Evolutionary conservation across 305 asterid species (phyloP), one percentile per base, ranked within the genome.

Genomic region (Fraxinus platypoda): DNA sequence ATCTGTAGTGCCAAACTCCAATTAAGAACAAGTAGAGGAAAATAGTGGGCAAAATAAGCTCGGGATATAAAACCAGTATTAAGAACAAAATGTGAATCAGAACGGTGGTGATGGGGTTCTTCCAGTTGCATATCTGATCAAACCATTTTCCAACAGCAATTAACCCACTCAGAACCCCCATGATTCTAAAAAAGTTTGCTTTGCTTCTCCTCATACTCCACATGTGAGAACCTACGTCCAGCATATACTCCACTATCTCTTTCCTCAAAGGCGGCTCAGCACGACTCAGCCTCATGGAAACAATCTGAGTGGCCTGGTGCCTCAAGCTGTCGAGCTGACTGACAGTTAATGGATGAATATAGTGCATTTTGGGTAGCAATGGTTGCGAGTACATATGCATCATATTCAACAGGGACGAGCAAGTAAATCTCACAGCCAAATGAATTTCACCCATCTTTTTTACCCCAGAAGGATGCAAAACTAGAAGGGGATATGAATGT

Each of bases 151-250:
- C 85, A 1, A 82, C 78, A 0, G 93, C 88, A 21, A 90, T 81
- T 34, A 91, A 0, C 11, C 92, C 92, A 35, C 91, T 75, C 1
- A 90, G 26, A 2, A 90, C 79, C 1, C 91, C 81, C 95, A 88
- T 91, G 19, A 94, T 85, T 74, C 98, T 71, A 80, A 88, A 91
- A 86, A 93, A 89, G 76, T 93, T 93, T 0, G 97, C 98, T 77
- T 93, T 93, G 89, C 96, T 93, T 78, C 92, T 80, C 76, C 97
- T 86, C 93, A 93, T 89, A 73, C 94, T 92, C 96, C 94, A 93
- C 90, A 87, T 87, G 85, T 92, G 93, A 8, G 96, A 91, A 1
- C 91, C 93, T 0, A 87, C 94, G 26, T 91, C 96, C 23, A 91
- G 78, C 97, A 93, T 90, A 80, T 87, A 93, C 85, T 93, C 95